A percentile compares a stretch with the other conserved stretches of the same genome.
Evolutionary conservation across 257 asterid genomes (phyloP).

Genomic region (Agastache rugosa): DNA sequence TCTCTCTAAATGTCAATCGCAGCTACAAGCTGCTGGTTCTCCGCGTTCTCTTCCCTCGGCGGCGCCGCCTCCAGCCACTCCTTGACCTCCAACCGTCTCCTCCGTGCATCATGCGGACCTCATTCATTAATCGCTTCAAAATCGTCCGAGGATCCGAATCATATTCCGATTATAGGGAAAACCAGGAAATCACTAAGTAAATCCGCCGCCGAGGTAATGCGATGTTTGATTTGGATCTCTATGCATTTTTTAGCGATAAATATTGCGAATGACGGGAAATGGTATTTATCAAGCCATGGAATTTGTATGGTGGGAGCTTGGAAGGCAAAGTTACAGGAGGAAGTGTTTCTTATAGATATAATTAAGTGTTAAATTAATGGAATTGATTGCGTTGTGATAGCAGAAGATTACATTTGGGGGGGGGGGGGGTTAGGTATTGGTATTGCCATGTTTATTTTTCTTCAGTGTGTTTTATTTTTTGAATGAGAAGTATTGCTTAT

Average conservation of each 20-base stretch:
- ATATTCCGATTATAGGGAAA: conserved; percentile 29
- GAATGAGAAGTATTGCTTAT: conserved; percentile 11
- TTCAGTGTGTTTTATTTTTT: not conserved
- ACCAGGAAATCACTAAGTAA: conserved; percentile 27
- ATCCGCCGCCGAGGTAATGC: conserved; percentile 38
- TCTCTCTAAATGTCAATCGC: conserved; percentile 47
- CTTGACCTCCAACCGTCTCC: conserved; percentile 30
- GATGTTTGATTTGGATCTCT: not conserved
- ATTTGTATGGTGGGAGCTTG: not conserved
- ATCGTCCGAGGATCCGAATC: conserved; percentile 33
- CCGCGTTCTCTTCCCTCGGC: conserved; percentile 28
- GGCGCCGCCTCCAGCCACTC: conserved; percentile 34
- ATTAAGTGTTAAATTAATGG: not conserved
- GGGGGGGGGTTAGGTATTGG: not conserved
- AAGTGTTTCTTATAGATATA: not conserved
- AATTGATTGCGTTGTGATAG: not conserved
- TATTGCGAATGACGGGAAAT: not conserved
- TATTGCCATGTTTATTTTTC: not conserved
- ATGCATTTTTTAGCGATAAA: not conserved
- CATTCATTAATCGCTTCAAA: conserved; percentile 36
- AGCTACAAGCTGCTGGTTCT: conserved; percentile 53
- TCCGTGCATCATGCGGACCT: conserved; percentile 26
- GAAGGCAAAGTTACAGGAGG: not conserved
- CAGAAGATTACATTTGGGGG: not conserved
- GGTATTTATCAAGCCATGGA: not conserved